phyloP scores from a whole-genome alignment of 768 basidiomycete species.

The Lactarius psammicola region DNA sequence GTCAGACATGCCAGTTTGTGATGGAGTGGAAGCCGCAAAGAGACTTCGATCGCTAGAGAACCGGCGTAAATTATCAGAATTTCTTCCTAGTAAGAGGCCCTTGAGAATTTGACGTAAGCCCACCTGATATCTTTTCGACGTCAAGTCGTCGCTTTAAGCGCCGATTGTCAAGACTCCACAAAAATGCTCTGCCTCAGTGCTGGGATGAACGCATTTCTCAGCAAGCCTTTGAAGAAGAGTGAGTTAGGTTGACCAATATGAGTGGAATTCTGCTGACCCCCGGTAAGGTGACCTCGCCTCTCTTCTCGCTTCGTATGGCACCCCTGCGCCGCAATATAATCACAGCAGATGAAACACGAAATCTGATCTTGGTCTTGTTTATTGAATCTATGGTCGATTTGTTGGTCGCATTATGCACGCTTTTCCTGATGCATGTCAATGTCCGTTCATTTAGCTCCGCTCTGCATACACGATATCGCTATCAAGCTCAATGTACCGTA shows the following conservation, averaged over 20 bases:
- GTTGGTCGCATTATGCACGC: conserved; percentile 9
- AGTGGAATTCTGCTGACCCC: background rate
- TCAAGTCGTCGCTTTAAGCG: conserved; percentile 68
- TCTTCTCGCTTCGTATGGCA: conserved; percentile 52
- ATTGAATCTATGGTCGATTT: conserved; percentile 5
- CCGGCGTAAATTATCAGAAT: conserved; percentile 48
- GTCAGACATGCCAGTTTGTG: conserved; percentile 74
- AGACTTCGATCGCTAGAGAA: conserved; percentile 57
- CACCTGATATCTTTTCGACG: background rate
- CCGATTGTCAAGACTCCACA: conserved; percentile 75
- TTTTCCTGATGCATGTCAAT: background rate
- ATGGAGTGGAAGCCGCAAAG: conserved; percentile 74
- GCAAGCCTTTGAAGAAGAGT: conserved; percentile 68
- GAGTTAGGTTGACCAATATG: background rate
- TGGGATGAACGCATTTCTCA: conserved; percentile 76
- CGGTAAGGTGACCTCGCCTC: conserved; percentile 49
- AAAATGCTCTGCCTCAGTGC: conserved; percentile 74
- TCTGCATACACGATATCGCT: conserved; percentile 9
- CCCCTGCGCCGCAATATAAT: background rate
- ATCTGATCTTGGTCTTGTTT: background rate
- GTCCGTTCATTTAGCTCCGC: background rate
- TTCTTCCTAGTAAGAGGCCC: conserved; percentile 54
- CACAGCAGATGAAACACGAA: conserved; percentile 7
- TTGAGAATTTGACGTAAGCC: background rate
- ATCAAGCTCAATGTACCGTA: conserved; percentile 2